Conservation (phyloP, 352 stramenopile genomes). For the Phytophthora sp. region DNA sequence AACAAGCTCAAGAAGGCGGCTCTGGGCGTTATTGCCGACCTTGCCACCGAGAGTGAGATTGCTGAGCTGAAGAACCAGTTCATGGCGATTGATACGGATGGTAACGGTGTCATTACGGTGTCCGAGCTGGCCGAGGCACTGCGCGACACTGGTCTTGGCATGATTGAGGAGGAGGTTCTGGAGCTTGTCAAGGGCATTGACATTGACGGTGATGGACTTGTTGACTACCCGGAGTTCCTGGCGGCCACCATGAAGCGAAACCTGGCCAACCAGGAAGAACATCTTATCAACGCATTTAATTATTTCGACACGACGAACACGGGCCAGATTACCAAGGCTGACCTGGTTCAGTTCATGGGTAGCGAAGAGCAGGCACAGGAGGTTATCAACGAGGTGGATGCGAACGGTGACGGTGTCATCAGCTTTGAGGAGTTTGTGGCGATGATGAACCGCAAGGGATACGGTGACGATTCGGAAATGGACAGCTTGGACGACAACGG, state of each 20-base stretch:
- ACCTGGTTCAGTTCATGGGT: slow-evolving; percentile 93
- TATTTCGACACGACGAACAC: slow-evolving; percentile 91
- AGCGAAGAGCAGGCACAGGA: slow-evolving; percentile 92
- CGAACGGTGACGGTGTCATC: slow-evolving; percentile 91
- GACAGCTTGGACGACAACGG: slow-evolving; percentile 64
- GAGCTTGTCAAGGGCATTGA: slow-evolving; percentile 90
- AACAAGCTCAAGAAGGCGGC: slow-evolving; percentile 92
- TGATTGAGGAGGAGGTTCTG: slow-evolving; percentile 90
- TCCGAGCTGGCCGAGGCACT: slow-evolving; percentile 86
- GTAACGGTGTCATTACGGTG: slow-evolving; percentile 91
- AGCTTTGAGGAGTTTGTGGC: slow-evolving; percentile 93
- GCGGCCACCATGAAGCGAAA: slow-evolving; percentile 93
- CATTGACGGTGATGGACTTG: slow-evolving; percentile 87
- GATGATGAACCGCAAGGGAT: slow-evolving; percentile 91
- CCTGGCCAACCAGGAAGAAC: slow-evolving; percentile 85
- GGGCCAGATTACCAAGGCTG: slow-evolving; percentile 85
- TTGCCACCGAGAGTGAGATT: slow-evolving; percentile 86
- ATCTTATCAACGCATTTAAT: slow-evolving; percentile 91
- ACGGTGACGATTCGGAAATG: slow-evolving; percentile 77
- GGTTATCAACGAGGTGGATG: slow-evolving; percentile 92
- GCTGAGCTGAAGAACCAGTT: slow-evolving; percentile 89
- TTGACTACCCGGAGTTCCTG: slow-evolving; percentile 92
- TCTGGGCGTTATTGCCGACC: slow-evolving; percentile 85
- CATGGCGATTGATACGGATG: slow-evolving; percentile 85
- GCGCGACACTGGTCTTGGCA: slow-evolving; percentile 81